Conservation (phyloP, 441 rosid genomes). For the Arabidopsis lyrata region DNA sequence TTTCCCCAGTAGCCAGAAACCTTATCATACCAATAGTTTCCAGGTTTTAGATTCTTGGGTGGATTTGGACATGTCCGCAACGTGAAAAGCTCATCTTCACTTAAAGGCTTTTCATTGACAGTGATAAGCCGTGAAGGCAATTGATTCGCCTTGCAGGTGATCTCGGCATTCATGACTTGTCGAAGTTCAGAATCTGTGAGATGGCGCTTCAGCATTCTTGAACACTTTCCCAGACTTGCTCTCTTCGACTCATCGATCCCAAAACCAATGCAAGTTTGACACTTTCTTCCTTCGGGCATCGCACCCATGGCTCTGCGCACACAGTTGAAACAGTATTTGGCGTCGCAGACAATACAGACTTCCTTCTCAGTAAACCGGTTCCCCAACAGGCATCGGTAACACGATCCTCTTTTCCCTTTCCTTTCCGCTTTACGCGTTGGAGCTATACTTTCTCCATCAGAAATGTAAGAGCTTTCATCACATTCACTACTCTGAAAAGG, state of each 20-base stretch:
- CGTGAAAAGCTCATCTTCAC: slow-evolving; percentile 47
- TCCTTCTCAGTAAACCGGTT: slow-evolving; percentile 63
- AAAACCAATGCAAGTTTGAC: slow-evolving; percentile 58
- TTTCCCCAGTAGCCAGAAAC: slow-evolving; percentile 72
- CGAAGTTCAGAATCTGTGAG: slow-evolving; percentile 52
- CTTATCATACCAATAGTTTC: slow-evolving; percentile 70
- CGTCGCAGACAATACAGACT: slow-evolving; percentile 67
- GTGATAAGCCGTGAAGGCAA: slow-evolving; percentile 56
- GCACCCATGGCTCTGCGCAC: slow-evolving; percentile 76
- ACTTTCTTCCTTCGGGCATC: slow-evolving; percentile 82
- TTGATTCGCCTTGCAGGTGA: slow-evolving; percentile 57
- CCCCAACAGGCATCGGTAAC: slow-evolving; percentile 65
- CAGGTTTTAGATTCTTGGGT: slow-evolving; percentile 66
- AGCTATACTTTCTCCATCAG: slow-evolving; percentile 41
- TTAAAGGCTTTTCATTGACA: slow-evolving; percentile 54
- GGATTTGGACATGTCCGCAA: slow-evolving; percentile 63
- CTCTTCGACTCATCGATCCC: slow-evolving; percentile 58
- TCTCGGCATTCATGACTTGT: slow-evolving; percentile 57
- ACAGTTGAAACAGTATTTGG: slow-evolving; percentile 63
- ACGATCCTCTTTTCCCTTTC: slow-evolving; percentile 60
- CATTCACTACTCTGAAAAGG: slow-evolving; percentile 51
- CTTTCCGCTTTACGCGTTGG: slow-evolving; percentile 51
- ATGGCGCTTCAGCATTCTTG: slow-evolving; percentile 54
- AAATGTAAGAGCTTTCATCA: slow-evolving; percentile 47
- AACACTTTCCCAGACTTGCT: slow-evolving; percentile 55